Base-by-base conservation (phyloP, 2,329 filamentous ascomycete genomes). In the Colletotrichum sp. region DNA sequence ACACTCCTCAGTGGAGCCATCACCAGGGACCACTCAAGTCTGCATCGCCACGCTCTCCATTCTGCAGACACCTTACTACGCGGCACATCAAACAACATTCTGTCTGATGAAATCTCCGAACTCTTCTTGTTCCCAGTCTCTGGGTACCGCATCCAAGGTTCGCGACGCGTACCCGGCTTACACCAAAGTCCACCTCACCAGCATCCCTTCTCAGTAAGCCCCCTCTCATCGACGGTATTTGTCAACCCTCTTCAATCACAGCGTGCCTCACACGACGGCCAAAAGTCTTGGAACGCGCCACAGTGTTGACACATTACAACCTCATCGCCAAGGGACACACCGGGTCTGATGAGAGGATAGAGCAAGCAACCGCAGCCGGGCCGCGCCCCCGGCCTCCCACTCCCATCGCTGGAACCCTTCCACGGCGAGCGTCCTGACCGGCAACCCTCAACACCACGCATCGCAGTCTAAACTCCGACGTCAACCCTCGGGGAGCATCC, bases 131-230 rank as follows among this genome's bases (percentile, higher is more conserved):
- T n/a, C 38, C n/a, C n/a, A 52, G 43, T 8, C 3, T 52, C n/a
- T 21, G 10, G 43, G 10, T 21, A 52, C n/a, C 43, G 43, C 43
- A 52, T 52, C 43, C 43, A 21, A 52, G 43, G 43, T 52, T 52
- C 43, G 12, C 43, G 43, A 52, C 43, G 43, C 43, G 43, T 52
- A 52, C n/a, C n/a, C 43, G n/a, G 55, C 55, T 58, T 58, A 58
- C 55, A 58, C 55, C 21, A 28, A 24, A 58, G 26, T 30, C 21
- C 58, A n/a, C 28, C 26, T 61, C 58, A 61, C 58, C 58, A 21
- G 58, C 58, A 34, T 61, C 26, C 58, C 58, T 18, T 61, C 58
- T 61, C 58, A 61, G 28, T 61, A 61, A 32, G 26, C 58, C 28
- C 15, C 28, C 58, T 34, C 16, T n/a, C 28, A 6, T 48, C 18